Percentiles rank a stretch among this genome's conserved stretches.
phyloP scores from a whole-genome alignment of 441 rosid genomes.

The Rhodomyrtus psidioides region DNA sequence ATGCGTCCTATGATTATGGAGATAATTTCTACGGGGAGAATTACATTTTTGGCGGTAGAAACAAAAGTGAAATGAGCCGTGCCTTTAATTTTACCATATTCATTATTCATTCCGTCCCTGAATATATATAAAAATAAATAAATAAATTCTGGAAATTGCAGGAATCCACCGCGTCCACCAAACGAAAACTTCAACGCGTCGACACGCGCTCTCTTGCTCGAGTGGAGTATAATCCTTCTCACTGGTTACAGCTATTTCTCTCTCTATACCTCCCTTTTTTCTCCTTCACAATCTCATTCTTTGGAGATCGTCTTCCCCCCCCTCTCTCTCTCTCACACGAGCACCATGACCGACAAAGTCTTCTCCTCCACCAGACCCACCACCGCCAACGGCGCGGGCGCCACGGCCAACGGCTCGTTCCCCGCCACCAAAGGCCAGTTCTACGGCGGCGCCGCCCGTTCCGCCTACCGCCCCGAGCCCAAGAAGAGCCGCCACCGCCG shows the following conservation, averaged over 20 bases:
- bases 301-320: neutral
- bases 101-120: neutral
- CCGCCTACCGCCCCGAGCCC: conserved; percentile 68
- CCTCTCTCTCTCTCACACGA: neutral
- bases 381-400: conserved; percentile 6
- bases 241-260: neutral
- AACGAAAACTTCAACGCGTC: neutral
- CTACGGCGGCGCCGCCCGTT: conserved; percentile 66
- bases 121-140: neutral
- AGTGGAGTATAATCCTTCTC: neutral
- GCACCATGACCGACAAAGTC: conserved; percentile 48
- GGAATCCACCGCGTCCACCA: neutral
- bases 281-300: neutral
- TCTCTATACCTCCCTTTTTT: neutral
- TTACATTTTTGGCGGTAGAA: neutral
- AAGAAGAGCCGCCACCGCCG: conserved; percentile 29
- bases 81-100: neutral
- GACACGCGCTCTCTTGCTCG: neutral
- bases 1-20: neutral
- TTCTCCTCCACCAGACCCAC: conserved; percentile 51
- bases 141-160: neutral
- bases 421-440: conserved; percentile 68
- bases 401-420: conserved; percentile 35
- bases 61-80: neutral
- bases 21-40: neutral